Evolutionary conservation across 352 stramenopile genomes (phyloP).

Genomic region (Vaucheria bursata): DNA sequence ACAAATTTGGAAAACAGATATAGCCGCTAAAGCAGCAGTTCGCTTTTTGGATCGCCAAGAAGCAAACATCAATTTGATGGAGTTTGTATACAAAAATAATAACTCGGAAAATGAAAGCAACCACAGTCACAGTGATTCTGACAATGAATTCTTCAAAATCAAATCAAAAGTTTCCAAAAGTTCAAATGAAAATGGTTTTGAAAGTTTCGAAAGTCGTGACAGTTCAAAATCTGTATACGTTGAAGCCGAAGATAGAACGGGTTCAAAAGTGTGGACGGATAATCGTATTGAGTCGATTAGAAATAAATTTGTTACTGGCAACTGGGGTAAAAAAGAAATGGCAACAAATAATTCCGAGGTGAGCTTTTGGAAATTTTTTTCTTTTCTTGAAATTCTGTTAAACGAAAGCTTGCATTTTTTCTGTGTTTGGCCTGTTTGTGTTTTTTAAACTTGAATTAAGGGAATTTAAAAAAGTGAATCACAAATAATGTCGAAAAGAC

Average conservation of each 20-base stretch:
- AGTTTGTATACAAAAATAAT: conserved; percentile 68
- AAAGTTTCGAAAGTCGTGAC: conserved; percentile 53
- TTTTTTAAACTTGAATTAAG: too few relatives aligned
- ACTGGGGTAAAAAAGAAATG: conserved; percentile 61
- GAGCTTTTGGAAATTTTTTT: too few relatives aligned
- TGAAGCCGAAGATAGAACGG: conserved; percentile 60
- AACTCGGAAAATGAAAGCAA: background rate
- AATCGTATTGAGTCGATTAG: conserved; percentile 57
- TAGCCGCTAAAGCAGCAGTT: conserved; percentile 66
- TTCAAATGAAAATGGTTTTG: conserved; percentile 20
- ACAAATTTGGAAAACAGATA: conserved; percentile 68
- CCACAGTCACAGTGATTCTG: too few relatives aligned
- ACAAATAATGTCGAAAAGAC: too few relatives aligned
- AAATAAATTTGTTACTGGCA: conserved; percentile 89
- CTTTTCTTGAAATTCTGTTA: too few relatives aligned
- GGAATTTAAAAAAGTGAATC: too few relatives aligned
- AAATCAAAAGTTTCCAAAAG: conserved; percentile 30
- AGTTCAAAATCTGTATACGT: too few relatives aligned
- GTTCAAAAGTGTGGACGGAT: conserved; percentile 58
- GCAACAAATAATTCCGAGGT: too few relatives aligned
- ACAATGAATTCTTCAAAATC: too few relatives aligned
- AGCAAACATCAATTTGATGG: conserved; percentile 76
- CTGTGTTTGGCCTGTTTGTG: too few relatives aligned
- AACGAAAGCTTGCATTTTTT: too few relatives aligned
- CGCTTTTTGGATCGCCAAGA: conserved; percentile 64